phyloP scores from a whole-genome alignment of 352 stramenopile species.

The Globisporangium apiculatum region DNA sequence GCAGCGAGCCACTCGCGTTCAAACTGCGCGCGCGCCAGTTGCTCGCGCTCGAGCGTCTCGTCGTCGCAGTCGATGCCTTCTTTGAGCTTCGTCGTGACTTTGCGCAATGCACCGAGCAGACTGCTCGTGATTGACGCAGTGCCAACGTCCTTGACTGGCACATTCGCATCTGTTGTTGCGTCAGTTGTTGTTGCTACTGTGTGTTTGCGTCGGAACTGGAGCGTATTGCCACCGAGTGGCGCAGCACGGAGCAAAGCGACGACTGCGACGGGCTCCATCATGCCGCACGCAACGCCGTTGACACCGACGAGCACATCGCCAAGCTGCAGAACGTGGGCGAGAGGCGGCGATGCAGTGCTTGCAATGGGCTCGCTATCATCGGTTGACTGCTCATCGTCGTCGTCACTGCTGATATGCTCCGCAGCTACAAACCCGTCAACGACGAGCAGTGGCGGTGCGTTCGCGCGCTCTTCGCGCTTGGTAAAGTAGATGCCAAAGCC shows the following conservation, averaged over 20 bases:
- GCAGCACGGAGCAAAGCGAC: slow-evolving; percentile 26
- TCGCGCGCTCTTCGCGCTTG: slow-evolving; percentile 6
- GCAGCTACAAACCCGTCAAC: slow-evolving; percentile 30
- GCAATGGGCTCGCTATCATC: neutral
- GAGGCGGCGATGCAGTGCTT: neutral
- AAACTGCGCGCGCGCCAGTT: slow-evolving; percentile 40
- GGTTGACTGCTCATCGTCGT: neutral
- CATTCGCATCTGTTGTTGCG: neutral
- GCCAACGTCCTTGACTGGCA: neutral
- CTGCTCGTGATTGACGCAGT: slow-evolving; percentile 21
- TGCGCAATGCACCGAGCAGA: slow-evolving; percentile 41
- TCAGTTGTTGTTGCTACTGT: neutral
- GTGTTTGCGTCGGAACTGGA: slow-evolving; percentile 21
- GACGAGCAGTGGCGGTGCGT: slow-evolving; percentile 9
- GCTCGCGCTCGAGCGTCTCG: slow-evolving; percentile 22
- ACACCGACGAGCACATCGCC: slow-evolving; percentile 27
- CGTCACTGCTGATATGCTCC: slow-evolving; percentile 3
- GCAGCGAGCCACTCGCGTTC: slow-evolving; percentile 51
- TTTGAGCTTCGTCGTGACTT: slow-evolving; percentile 52
- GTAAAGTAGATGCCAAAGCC: slow-evolving; percentile 43
- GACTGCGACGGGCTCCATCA: slow-evolving; percentile 17
- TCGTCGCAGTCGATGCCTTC: slow-evolving; percentile 44
- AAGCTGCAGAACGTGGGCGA: slow-evolving; percentile 15
- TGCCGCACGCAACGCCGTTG: slow-evolving; percentile 22
- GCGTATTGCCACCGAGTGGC: slow-evolving; percentile 19